Conservation (phyloP, 108 stramenopile genomes). For the Bacterosira constricta region DNA sequence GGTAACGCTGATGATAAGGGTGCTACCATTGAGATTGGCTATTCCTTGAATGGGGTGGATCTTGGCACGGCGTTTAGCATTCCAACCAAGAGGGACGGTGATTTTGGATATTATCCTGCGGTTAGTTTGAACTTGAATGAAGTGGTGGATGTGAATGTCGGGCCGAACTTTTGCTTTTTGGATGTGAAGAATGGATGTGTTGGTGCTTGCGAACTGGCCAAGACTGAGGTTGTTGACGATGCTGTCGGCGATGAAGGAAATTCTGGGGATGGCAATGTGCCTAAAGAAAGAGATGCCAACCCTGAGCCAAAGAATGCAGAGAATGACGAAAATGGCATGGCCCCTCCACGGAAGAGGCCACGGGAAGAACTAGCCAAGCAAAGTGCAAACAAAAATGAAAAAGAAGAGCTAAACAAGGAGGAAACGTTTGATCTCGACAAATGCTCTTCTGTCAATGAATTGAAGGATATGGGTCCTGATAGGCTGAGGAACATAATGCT, state of each 20-base stretch:
- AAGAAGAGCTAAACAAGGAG: too few species aligned
- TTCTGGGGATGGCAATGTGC: background rate
- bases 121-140: conserved; percentile 76
- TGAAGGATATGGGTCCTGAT: conserved; percentile 82
- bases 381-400: background rate
- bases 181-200: conserved; percentile 21
- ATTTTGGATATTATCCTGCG: conserved; percentile 61
- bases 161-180: conserved; percentile 23
- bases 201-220: conserved; percentile 47
- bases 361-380: conserved; percentile 21
- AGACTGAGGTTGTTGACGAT: background rate
- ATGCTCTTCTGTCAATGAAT: conserved; percentile 56
- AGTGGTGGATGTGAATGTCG: conserved; percentile 64
- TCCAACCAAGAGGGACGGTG: background rate
- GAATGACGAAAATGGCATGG: background rate
- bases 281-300: too few species aligned
- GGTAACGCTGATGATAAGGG: background rate
- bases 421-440: conserved; percentile 55
- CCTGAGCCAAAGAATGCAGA: background rate
- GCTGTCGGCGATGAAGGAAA: conserved; percentile 12
- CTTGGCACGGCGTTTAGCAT: conserved; percentile 63
- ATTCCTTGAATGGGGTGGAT: conserved; percentile 71
- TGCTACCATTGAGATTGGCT: conserved; percentile 55
- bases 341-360: conserved; percentile 24
- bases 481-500: conserved; percentile 85